These are phyloP conservation scores for Penicillium decumbens DNA, from an alignment of 2,329 filamentous ascomycete species.

Conservation along the genomic window DNA sequence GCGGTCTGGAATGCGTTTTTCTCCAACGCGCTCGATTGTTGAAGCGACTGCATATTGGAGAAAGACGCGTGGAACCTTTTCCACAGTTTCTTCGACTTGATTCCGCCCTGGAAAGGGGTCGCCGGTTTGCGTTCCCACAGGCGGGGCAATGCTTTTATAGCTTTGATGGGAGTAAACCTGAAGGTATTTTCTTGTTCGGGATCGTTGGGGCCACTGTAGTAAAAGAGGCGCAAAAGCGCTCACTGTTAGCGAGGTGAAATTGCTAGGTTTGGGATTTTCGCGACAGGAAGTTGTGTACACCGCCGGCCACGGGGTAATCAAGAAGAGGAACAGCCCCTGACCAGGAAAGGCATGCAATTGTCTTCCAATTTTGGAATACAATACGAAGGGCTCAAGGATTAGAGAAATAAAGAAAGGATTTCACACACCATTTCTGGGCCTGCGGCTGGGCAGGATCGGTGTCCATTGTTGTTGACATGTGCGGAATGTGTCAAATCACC, in stretches of 20 bases:
- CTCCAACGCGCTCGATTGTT: conserved; percentile 21
- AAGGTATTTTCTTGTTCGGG: conserved; percentile 26
- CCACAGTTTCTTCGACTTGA: conserved; percentile 45
- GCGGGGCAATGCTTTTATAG: conserved; percentile 32
- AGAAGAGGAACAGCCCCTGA: conserved; percentile 7
- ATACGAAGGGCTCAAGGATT: background rate
- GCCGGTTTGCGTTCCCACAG: conserved; percentile 46
- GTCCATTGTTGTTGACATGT: conserved; percentile 22
- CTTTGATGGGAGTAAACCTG: conserved; percentile 42
- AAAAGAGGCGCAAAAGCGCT: conserved; percentile 2
- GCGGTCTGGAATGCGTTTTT: conserved; percentile 28
- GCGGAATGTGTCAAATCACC: conserved; percentile 24
- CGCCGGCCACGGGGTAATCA: background rate
- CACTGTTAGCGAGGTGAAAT: conserved; percentile 11
- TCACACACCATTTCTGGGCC: conserved; percentile 19
- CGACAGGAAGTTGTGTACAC: background rate
- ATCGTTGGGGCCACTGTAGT: conserved; percentile 8
- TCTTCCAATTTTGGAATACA: background rate
- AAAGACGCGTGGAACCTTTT: conserved; percentile 41
- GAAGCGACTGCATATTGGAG: conserved; percentile 31
- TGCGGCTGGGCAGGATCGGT: conserved; percentile 14
- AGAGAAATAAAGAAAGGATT: background rate
- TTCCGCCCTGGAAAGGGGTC: conserved; percentile 37
- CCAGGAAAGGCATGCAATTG: background rate
- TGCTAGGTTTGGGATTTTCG: background rate